Conservation (phyloP, 371 early-diverging fungal genomes). For the Entomophthora muscae region DNA sequence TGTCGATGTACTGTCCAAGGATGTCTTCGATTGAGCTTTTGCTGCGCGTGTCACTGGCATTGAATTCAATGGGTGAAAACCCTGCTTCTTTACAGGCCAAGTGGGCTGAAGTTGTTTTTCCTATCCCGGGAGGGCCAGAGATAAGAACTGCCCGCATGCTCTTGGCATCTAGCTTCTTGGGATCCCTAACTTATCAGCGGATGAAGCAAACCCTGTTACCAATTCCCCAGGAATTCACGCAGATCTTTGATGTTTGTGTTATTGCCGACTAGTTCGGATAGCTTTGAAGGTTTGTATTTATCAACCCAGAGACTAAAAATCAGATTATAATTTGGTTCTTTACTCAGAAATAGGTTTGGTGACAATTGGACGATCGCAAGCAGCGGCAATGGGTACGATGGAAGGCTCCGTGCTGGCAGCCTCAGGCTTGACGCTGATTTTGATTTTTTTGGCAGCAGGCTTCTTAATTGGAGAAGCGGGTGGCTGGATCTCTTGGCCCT, state of each 20-base stretch:
- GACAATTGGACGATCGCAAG: background rate
- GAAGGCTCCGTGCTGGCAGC: background rate
- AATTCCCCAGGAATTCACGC: constrained; percentile 50
- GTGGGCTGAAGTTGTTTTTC: constrained; percentile 96
- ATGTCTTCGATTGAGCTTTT: constrained; percentile 67
- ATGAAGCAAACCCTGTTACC: constrained; percentile 21
- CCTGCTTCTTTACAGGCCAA: constrained; percentile 66
- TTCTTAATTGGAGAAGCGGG: constrained; percentile 6
- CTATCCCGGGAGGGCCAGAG: constrained; percentile 97
- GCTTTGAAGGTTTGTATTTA: constrained; percentile 77
- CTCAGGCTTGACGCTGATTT: background rate
- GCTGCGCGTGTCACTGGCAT: constrained; percentile 96
- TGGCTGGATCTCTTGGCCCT: constrained; percentile 16
- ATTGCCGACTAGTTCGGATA: constrained; percentile 89
- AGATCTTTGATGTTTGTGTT: constrained; percentile 47
- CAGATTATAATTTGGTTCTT: background rate
- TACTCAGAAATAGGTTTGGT: background rate
- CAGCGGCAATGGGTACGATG: background rate
- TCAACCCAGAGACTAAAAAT: constrained; percentile 72
- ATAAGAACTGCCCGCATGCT: constrained; percentile 60
- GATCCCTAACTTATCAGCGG: constrained; percentile 15
- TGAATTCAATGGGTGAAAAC: constrained; percentile 88
- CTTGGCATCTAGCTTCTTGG: constrained; percentile 18
- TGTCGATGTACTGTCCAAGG: constrained; percentile 19
- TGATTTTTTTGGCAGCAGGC: constrained; percentile 10